Base-by-base conservation (phyloP, 441 rosid genomes). In the Pelargonium citronellum region DNA sequence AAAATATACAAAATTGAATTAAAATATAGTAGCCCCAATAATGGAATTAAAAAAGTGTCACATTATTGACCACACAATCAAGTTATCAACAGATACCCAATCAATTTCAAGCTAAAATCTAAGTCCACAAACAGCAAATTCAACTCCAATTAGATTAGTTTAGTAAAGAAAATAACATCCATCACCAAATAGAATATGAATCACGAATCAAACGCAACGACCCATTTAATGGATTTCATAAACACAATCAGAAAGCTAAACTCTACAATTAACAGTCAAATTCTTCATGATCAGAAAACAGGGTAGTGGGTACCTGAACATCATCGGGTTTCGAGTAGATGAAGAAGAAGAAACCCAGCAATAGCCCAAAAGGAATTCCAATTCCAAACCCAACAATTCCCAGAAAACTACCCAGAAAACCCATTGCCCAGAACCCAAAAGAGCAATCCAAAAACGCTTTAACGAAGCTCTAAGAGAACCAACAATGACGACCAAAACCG, bases 321-420 rank as follows among this genome's bases (percentile, higher is more conserved):
- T 80, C 78, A 16, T 71, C 37, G 24, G 93, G 95, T 39, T 79
- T 73, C 43, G 91, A 87, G 73, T 89, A 89, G 16, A 91, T 19
- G 74, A 91, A 84, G 76, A 83, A 67, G 75, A 79, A 79, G 82
- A 89, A 91, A 0, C 97, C 97, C 44, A 83, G 13, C 67, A 83
- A 11, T 69, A 91, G 85, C 22, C 97, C 87, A 15, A 82, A 55
- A 57, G 86, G 80, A 62, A 80, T 72, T 55, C 86, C 86, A 77
- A 83, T 74, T 27, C 20, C 78, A 62, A 83, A 83, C 68, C 86
- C 86, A 5, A 80, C 11, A 37, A 83, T 69, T 67, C 86, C 83
- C 39, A 80, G 60, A 3, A 83, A 71, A 73, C 72, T 78, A 0
- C 75, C 66, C 27, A 78, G 16, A 15, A 83, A 67, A 4, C 83